phyloP scores from a whole-genome alignment of 2,329 filamentous ascomycete genomes.

The Stachybotrys elegans region DNA sequence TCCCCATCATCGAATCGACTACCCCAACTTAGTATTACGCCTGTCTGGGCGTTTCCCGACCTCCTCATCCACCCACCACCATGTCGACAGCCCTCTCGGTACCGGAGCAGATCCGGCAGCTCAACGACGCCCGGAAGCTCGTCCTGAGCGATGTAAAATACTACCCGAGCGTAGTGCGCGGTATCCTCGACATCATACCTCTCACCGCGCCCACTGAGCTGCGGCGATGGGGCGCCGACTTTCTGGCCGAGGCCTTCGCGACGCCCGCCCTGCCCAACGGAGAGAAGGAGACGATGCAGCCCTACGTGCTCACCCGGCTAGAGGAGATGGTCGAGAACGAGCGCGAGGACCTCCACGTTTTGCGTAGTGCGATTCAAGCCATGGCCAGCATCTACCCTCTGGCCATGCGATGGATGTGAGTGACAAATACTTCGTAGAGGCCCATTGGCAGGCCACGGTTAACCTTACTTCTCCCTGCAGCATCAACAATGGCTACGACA shows the following conservation, averaged over 20 bases:
- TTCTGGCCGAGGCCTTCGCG: constrained; percentile 91
- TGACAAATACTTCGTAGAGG: constrained; percentile 26
- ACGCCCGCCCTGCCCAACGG: constrained; percentile 74
- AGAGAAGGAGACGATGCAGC: constrained; percentile 75
- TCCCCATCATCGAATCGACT: neutral
- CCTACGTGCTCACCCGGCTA: constrained; percentile 73
- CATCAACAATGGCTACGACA: constrained; percentile 80
- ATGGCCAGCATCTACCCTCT: constrained; percentile 90
- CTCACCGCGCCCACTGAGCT: constrained; percentile 71
- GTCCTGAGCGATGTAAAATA: constrained; percentile 82
- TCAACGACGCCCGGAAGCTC: constrained; percentile 84
- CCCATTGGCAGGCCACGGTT: constrained; percentile 9
- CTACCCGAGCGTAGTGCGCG: constrained; percentile 87
- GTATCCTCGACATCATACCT: constrained; percentile 86
- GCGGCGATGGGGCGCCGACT: constrained; percentile 93
- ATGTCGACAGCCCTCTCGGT: constrained; percentile 57
- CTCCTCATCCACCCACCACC: constrained; percentile 23
- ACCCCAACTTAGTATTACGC: neutral
- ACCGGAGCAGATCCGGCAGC: constrained; percentile 75
- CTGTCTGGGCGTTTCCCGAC: neutral
- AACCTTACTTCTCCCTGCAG: constrained; percentile 43
- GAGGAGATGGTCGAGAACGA: constrained; percentile 63
- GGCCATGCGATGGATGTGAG: constrained; percentile 91
- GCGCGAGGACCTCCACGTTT: constrained; percentile 72
- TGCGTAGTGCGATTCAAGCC: constrained; percentile 83